Conservation (phyloP, 2,329 filamentous ascomycete genomes). For the Aspergillus sp. region DNA sequence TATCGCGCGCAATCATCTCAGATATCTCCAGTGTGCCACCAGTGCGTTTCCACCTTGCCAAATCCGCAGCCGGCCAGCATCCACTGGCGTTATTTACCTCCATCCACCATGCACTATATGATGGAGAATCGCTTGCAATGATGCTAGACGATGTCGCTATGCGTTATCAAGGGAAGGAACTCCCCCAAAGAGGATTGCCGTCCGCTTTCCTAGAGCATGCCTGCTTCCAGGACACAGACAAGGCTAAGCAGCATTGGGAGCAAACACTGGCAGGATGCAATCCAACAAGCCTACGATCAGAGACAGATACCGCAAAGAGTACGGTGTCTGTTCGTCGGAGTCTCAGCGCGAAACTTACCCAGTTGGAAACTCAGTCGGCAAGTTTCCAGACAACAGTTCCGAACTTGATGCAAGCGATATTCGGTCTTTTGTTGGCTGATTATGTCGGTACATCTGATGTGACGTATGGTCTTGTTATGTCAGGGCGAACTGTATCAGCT, state of each 20-base stretch:
- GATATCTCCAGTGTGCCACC: conserved; percentile 27
- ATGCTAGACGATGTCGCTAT: conserved; percentile 32
- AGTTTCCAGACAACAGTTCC: conserved; percentile 31
- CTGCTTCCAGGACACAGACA: conserved; percentile 23
- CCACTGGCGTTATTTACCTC: conserved; percentile 29
- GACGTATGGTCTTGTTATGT: conserved; percentile 35
- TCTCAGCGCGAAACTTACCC: conserved; percentile 21
- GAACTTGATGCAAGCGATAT: conserved; percentile 33
- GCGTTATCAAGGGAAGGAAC: conserved; percentile 21
- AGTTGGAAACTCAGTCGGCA: conserved; percentile 26
- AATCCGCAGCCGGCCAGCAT: conserved; percentile 8
- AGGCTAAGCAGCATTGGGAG: conserved; percentile 29
- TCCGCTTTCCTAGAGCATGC: conserved; percentile 29
- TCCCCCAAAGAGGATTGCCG: conserved; percentile 20
- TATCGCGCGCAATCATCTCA: conserved; percentile 26
- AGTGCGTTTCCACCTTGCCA: conserved; percentile 26
- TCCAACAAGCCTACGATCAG: conserved; percentile 20
- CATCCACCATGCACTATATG: conserved; percentile 41
- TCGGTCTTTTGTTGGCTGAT: conserved; percentile 35
- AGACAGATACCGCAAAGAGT: conserved; percentile 9
- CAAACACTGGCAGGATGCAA: conserved; percentile 22
- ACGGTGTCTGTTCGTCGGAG: conserved; percentile 12
- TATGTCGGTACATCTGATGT: conserved; percentile 27
- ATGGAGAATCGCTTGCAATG: conserved; percentile 35
- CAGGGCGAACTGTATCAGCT: conserved; percentile 32